These are phyloP conservation scores for Capsicum rhomboideum DNA, from an alignment of 257 asterid species.

Conservation along the genomic window DNA sequence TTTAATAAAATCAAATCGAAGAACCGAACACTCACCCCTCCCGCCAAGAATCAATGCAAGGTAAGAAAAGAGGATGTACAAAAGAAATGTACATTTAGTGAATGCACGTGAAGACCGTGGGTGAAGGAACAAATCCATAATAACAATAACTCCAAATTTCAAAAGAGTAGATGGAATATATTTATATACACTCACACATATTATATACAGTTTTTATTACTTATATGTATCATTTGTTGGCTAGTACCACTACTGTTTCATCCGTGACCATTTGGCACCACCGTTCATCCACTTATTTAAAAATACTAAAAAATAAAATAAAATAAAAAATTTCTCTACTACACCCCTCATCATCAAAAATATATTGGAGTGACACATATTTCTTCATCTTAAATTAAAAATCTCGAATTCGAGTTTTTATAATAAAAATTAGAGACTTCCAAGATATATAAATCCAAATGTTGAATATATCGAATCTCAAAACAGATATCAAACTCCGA, in stretches of 20 bases:
- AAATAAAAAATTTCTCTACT: not conserved
- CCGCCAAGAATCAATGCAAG: not conserved
- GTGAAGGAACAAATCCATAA: not conserved
- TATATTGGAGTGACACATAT: not conserved
- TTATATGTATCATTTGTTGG: not conserved
- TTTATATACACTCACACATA: not conserved
- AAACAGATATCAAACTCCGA: not conserved
- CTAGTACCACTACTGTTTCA: not conserved
- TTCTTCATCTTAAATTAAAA: not conserved
- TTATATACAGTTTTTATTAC: no score
- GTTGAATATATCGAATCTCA: not conserved
- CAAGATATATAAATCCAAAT: not conserved
- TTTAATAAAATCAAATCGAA: no score
- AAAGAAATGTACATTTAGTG: not conserved
- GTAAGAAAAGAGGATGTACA: not conserved
- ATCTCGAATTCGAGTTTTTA: no score
- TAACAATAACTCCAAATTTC: not conserved
- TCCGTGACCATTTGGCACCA: slow-evolving; percentile 4
- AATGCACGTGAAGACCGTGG: slow-evolving; percentile 8
- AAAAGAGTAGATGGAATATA: not conserved
- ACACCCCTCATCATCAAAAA: not conserved
- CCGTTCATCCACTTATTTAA: not conserved
- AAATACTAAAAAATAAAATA: not conserved
- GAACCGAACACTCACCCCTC: no score
- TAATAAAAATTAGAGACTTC: no score